These are phyloP conservation scores for Barnettozyma californica DNA, from an alignment of 805 yeast species.

Conservation along the genomic window DNA sequence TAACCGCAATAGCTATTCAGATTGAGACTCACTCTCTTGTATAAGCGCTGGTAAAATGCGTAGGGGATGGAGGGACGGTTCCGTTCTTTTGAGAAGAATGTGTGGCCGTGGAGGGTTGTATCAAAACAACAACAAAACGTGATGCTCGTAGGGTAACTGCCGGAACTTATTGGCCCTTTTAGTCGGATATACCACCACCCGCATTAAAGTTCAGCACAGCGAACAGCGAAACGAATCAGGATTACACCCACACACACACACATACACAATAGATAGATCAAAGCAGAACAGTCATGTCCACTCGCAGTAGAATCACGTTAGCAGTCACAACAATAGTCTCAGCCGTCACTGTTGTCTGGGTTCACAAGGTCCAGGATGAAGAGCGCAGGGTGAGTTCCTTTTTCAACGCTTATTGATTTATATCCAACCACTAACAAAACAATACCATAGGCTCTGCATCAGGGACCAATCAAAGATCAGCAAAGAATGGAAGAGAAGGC, in stretches of 20 bases:
- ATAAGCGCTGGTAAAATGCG: not conserved
- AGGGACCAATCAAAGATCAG: conserved; percentile 84
- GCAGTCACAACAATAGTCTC: conserved; percentile 52
- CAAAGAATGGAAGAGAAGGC: conserved; percentile 36
- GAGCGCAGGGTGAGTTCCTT: conserved; percentile 51
- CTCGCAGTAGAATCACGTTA: conserved; percentile 72
- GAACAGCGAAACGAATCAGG: too few relatives aligned
- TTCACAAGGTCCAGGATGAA: conserved; percentile 60
- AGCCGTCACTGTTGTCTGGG: conserved; percentile 57
- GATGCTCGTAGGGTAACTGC: conserved; percentile 2
- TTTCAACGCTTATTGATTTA: not conserved
- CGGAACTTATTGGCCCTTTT: not conserved
- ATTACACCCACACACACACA: not conserved
- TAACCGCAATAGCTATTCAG: not conserved
- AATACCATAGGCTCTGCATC: conserved; percentile 50
- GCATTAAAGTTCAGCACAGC: too few relatives aligned
- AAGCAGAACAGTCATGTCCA: conserved; percentile 49
- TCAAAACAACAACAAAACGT: conserved; percentile 1
- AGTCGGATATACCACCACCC: not conserved
- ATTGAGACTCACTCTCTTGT: not conserved
- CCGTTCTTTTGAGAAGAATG: not conserved
- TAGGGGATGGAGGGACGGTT: not conserved
- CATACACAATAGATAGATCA: not conserved
- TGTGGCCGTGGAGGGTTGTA: not conserved
- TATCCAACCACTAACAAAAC: conserved; percentile 10